These are phyloP conservation scores for Eucalyptus sp. DNA, from an alignment of 345 rosid genomes.

Conservation along the genomic window DNA sequence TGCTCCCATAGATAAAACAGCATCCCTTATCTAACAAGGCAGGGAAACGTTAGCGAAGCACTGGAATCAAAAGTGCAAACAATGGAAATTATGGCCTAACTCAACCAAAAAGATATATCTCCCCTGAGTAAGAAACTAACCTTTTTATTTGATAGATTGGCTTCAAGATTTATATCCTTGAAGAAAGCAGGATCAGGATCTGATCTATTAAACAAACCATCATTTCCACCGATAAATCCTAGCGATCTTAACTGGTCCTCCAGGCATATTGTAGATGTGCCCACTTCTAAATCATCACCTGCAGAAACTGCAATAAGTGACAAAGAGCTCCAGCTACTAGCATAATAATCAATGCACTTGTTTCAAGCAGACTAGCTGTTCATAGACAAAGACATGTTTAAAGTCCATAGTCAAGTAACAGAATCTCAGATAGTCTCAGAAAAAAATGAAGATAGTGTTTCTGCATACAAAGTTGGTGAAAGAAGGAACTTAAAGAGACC, in stretches of 20 bases:
- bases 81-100: not conserved
- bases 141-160: constrained; percentile 60
- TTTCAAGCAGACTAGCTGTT: not conserved
- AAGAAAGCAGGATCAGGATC: constrained; percentile 15
- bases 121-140: constrained; percentile 13
- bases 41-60: not conserved
- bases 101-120: not conserved
- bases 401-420: not conserved
- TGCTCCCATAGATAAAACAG: constrained; percentile 55
- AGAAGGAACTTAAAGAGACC: not conserved
- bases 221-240: constrained; percentile 35
- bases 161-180: constrained; percentile 45
- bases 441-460: not conserved
- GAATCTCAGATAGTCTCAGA: not conserved
- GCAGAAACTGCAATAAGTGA: not conserved
- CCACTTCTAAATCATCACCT: constrained; percentile 10
- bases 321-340: not conserved
- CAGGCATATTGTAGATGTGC: constrained; percentile 32
- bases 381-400: not conserved
- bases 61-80: not conserved
- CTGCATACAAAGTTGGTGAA: not conserved
- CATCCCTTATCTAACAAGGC: constrained; percentile 47
- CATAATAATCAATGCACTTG: not conserved
- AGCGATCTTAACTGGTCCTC: constrained; percentile 56
- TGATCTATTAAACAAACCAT: constrained; percentile 11